Evolutionary conservation across 306 rosid species (phyloP).

Genomic region (peach (Prunus persica)): Prunus_persica_NCBIv2 NC_034010.1:8556501-8557000

Average conservation of each 20-base stretch:
- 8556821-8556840: background rate
- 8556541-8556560: background rate
- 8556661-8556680: conserved; percentile 8
- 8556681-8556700: conserved; percentile 2
- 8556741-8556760: conserved; percentile 26
- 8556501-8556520: too few relatives aligned
- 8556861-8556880: too few relatives aligned
- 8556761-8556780: background rate
- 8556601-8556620: conserved; percentile 35
- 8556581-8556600: background rate
- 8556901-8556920: too few relatives aligned
- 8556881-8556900: too few relatives aligned
- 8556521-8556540: too few relatives aligned
- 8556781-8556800: conserved; percentile 3
- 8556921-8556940: too few relatives aligned
- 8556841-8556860: background rate
- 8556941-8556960: too few relatives aligned
- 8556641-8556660: conserved; percentile 50
- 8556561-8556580: background rate
- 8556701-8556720: conserved; percentile 16
- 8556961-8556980: too few relatives aligned
- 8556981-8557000: too few relatives aligned
- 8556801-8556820: background rate
- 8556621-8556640: conserved; percentile 49
- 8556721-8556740: conserved; percentile 21